Conservation (phyloP, 1,139 yeast species). For the Sugiyamaella xylanicola region DNA sequence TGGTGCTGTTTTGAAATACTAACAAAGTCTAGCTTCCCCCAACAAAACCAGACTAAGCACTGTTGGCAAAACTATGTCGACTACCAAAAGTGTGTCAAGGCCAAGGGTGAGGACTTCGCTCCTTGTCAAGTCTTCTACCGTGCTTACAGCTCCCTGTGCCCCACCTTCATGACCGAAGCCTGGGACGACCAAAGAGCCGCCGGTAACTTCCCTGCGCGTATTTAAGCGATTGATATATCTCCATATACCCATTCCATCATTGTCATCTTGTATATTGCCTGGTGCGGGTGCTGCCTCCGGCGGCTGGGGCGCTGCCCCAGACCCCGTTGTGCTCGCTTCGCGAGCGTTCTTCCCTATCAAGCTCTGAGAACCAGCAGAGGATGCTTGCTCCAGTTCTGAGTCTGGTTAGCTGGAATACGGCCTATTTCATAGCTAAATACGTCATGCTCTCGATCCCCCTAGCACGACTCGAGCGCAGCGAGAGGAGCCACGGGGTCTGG, state of each 20-base stretch:
- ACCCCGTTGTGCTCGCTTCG: too few species aligned
- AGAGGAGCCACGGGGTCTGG: background rate
- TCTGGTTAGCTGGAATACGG: too few species aligned
- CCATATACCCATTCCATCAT: background rate
- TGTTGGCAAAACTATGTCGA: slow-evolving; percentile 98
- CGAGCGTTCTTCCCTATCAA: too few species aligned
- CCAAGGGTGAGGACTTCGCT: slow-evolving; percentile 97
- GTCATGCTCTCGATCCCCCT: too few species aligned
- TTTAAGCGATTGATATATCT: slow-evolving; percentile 32
- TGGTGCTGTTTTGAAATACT: too few species aligned
- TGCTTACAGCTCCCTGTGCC: slow-evolving; percentile 90
- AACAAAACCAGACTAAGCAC: slow-evolving; percentile 96
- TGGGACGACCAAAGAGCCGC: slow-evolving; percentile 93
- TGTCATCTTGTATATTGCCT: slow-evolving; percentile 7
- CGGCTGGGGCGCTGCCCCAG: background rate
- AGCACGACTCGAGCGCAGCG: too few species aligned
- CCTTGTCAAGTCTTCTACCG: slow-evolving; percentile 95
- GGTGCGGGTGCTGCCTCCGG: background rate
- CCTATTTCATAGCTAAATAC: too few species aligned
- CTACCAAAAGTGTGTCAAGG: slow-evolving; percentile 94
- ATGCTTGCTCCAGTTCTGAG: too few species aligned
- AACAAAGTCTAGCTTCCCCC: slow-evolving; percentile 53
- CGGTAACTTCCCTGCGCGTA: slow-evolving; percentile 70
- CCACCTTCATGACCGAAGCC: slow-evolving; percentile 86
- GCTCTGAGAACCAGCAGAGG: too few species aligned